These are phyloP conservation scores for Candida silvicultrix DNA, from an alignment of 805 yeast species.

Conservation along the genomic window DNA sequence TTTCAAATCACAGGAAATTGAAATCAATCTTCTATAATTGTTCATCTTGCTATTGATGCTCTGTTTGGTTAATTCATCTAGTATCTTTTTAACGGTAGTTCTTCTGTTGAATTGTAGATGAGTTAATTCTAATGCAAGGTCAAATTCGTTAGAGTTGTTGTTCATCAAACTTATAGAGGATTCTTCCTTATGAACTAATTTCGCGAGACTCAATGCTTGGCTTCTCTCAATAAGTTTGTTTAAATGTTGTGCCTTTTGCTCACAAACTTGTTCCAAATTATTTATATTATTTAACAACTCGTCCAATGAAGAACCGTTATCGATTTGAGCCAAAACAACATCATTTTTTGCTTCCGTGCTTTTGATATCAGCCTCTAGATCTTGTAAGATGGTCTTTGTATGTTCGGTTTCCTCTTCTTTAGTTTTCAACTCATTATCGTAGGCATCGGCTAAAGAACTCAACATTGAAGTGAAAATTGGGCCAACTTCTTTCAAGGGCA, in stretches of 20 bases:
- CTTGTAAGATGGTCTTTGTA: conserved; percentile 35
- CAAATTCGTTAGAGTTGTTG: conserved; percentile 12
- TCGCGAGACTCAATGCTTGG: conserved; percentile 57
- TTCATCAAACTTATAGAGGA: conserved; percentile 13
- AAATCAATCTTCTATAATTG: conserved; percentile 73
- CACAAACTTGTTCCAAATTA: conserved; percentile 13
- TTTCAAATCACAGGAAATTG: conserved; percentile 69
- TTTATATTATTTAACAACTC: conserved; percentile 10
- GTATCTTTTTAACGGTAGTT: conserved; percentile 39
- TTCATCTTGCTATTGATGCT: conserved; percentile 53
- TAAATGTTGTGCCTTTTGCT: conserved; percentile 28
- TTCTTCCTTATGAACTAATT: conserved; percentile 52
- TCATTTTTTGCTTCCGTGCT: conserved; percentile 26
- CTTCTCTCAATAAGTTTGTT: conserved; percentile 49
- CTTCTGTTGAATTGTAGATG: conserved; percentile 47
- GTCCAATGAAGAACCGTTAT: conserved; percentile 12
- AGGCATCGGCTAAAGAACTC: conserved; percentile 41
- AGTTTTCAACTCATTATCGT: conserved; percentile 45
- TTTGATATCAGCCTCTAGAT: conserved; percentile 34
- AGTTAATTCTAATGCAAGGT: conserved; percentile 37
- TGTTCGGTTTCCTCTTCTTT: conserved; percentile 50
- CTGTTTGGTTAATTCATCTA: conserved; percentile 39
- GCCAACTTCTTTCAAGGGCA: conserved; percentile 21
- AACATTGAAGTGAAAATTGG: conserved; percentile 30
- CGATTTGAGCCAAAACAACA: conserved; percentile 20